Evolutionary conservation across 345 rosid genomes (phyloP), one percentile per base, ranked within the genome.

Genomic region (Zanthoxylum bungeanum): DNA sequence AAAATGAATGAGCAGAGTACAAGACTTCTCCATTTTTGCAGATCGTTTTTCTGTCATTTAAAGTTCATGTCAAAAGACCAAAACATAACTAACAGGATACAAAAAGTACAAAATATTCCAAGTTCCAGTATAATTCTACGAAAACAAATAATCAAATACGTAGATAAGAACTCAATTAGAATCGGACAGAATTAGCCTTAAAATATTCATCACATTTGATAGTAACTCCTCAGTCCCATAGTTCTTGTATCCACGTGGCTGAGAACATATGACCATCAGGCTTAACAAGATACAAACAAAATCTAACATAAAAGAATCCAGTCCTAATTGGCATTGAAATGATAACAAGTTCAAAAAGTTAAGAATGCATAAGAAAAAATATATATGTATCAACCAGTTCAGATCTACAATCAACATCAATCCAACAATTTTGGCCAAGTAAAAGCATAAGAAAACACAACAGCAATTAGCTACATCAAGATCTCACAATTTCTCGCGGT

Each of bases 21-120:
- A 90, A 1, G 98, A 92, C 69, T 90, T 94, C 92, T 94, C 98
- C 98, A 94, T 94, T 37, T 42, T 66, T 49, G 31, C 65, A 30
- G 28, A 36, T 53, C 25, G 49, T 69, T 66, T 22, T 44, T 55
- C 19, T 80, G 75, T 10, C 36, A 58, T 17, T 28, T n/a, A 76
- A 47, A 62, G 40, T 42, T 55, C 67, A 68, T 22, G 57, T 68
- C 4, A 56, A 40, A n/a, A 33, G 69, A 63, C 64, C n/a, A 27
- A 42, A 44, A 60, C 19, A 14, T 28, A 19, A 7, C 28, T 28
- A 28, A 57, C 30, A 40, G 39, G n/a, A 44, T 25, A 25, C 19
- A 25, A 3, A 56, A 46, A 16, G 56, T 61, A 3, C 7, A 47
- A 46, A 37, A 22, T 10, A 52, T 16, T 36, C 17, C 71, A 52